Conservation (phyloP, 2,329 filamentous ascomycete genomes). For the Fusarium paranaense region DNA sequence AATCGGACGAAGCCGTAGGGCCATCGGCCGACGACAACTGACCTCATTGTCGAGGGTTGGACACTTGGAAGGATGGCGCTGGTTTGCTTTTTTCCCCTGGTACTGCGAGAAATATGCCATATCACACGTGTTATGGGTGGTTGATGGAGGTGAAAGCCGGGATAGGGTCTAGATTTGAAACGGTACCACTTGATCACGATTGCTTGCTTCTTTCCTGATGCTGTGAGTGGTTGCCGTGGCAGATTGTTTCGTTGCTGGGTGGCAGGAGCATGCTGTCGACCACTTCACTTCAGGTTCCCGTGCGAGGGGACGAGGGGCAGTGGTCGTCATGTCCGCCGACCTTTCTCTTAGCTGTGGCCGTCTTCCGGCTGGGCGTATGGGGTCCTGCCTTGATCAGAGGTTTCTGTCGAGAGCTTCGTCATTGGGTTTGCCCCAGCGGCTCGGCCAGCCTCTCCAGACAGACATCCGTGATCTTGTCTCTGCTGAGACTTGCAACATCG, state of each 20-base stretch:
- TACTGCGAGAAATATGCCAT: conserved; percentile 8
- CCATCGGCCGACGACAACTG: conserved; percentile 37
- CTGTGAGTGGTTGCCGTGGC: conserved; percentile 19
- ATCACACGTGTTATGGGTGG: conserved; percentile 31
- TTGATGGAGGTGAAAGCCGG: conserved; percentile 9
- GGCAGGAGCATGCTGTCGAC: conserved; percentile 3
- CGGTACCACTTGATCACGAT: conserved; percentile 21
- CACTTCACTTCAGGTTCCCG: background rate
- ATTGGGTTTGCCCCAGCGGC: conserved; percentile 10
- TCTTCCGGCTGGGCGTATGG: conserved; percentile 36
- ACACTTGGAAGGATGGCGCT: conserved; percentile 2
- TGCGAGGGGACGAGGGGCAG: conserved; percentile 10
- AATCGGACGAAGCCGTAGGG: conserved; percentile 31
- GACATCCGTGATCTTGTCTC: conserved; percentile 4
- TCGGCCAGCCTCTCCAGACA: background rate
- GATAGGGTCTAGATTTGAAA: conserved; percentile 17
- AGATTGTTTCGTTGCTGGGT: conserved; percentile 5
- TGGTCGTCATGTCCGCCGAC: conserved; percentile 25
- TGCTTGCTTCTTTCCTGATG: conserved; percentile 13
- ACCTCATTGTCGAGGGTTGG: conserved; percentile 38
- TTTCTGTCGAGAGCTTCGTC: conserved; percentile 12
- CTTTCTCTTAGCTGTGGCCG: conserved; percentile 26
- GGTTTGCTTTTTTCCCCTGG: conserved; percentile 8
- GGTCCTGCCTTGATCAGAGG: conserved; percentile 8
- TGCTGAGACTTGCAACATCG: conserved; percentile 18